Percentiles rank a stretch among this genome's conserved stretches.
These are phyloP conservation scores for Lithocarpus polystachyus DNA, from an alignment of 306 rosid genomes.

Conservation along the genomic window DNA sequence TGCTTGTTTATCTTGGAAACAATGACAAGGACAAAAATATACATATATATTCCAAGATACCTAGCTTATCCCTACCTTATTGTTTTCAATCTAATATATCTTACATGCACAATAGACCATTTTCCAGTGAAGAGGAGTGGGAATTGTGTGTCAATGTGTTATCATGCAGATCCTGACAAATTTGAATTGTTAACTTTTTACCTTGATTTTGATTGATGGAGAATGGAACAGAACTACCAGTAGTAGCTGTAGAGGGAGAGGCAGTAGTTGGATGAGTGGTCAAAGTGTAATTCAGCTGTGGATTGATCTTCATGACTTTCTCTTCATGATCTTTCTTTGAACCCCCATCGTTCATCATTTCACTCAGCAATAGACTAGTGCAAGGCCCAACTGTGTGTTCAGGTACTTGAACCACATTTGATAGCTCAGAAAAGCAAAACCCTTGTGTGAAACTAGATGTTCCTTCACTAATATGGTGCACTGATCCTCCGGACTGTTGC, in stretches of 20 bases:
- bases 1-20: neutral
- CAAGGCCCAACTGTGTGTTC: conserved; percentile 46
- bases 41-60: neutral
- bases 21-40: neutral
- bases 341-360: conserved; percentile 48
- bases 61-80: neutral
- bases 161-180: conserved; percentile 12
- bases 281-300: conserved; percentile 37
- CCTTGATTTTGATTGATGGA: conserved; percentile 56
- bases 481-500: conserved; percentile 15
- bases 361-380: conserved; percentile 62
- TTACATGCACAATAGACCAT: neutral
- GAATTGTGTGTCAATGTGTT: neutral
- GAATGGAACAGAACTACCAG: conserved; percentile 38
- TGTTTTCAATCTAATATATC: too few relatives aligned
- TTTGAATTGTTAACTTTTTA: conserved; percentile 3
- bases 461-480: conserved; percentile 2
- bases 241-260: conserved; percentile 13
- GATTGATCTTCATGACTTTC: conserved; percentile 30
- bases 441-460: conserved; percentile 39
- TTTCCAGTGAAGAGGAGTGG: neutral
- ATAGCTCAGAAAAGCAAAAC: conserved; percentile 69
- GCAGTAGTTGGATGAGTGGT: conserved; percentile 21
- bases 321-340: conserved; percentile 45
- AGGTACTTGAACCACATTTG: conserved; percentile 35